Evolutionary conservation across 2,329 filamentous ascomycete species (phyloP), one percentile per base, ranked within the genome.

Genomic region (Stachybotrys echinatus): DNA sequence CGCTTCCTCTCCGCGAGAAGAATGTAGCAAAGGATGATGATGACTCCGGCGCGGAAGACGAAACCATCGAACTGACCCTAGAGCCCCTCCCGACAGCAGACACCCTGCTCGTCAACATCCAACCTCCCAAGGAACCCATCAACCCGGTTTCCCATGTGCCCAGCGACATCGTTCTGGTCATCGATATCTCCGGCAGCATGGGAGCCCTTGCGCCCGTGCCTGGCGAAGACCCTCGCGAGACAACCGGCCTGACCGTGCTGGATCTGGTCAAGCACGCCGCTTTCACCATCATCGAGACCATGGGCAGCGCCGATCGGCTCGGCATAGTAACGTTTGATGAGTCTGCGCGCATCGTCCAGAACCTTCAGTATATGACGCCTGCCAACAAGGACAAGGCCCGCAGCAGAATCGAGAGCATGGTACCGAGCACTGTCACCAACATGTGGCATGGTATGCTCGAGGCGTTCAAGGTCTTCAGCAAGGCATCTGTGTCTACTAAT

Each of bases 161-260:
- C 2, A 82, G 77, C 58, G 81, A 84, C 52, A 77, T 85, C 27
- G 80, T 83, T 2, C 70, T 85, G 3, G 80, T 80, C 17, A 82
- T 85, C 48, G 81, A 85, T 58, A 71, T 83, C 14, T 85, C 81
- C 0, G 71, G 68, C 0, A 83, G 79, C 63, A 85, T 85, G 81
- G 47, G 51, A 1, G 48, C 52, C 0, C 55, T 63, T 2, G 80
- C 80, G 1, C 76, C 74, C 0, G 68, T 76, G 0, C 76, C 79
- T 0, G 72, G 70, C 14, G 67, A 73, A 6, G 58, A 63, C 17
- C 52, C 60, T 2, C 71, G 75, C 48, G 77, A 83, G 53, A 59
- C 70, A 19, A 72, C 72, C 2, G 80, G 80, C 0, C 64, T 84
- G 1, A 76, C 74, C 0, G 71, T 84, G 2, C 61, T 85, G 20